Conservation (phyloP, 345 rosid genomes). For the Rhizophora apiculata region DNA sequence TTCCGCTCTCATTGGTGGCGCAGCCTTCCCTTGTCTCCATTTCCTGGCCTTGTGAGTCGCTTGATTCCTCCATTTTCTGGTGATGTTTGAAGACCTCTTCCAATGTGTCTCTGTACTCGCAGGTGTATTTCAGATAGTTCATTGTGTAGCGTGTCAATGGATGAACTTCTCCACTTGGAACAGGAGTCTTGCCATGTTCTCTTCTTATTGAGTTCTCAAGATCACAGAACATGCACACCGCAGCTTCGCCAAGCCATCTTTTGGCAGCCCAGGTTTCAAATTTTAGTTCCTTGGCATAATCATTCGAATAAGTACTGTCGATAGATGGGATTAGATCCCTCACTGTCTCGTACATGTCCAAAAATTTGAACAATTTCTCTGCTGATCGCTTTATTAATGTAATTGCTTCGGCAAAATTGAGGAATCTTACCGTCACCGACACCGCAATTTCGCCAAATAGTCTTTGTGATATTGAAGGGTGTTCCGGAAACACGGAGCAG, state of each 20-base stretch:
- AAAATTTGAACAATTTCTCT: conserved; percentile 26
- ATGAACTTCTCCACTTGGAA: conserved; percentile 27
- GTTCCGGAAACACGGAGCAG: conserved; percentile 1
- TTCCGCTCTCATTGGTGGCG: conserved; percentile 18
- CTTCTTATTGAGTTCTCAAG: conserved; percentile 24
- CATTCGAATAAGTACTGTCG: background rate
- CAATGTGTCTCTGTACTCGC: conserved; percentile 20
- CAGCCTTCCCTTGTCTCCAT: conserved; percentile 8
- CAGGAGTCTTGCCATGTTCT: conserved; percentile 18
- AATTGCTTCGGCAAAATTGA: conserved; percentile 22
- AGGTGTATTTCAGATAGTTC: conserved; percentile 26
- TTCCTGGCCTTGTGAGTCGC: background rate
- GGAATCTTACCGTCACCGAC: conserved; percentile 3
- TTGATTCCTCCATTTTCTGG: background rate
- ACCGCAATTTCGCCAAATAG: conserved; percentile 10
- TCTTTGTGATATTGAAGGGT: conserved; percentile 3
- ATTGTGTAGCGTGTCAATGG: conserved; percentile 30
- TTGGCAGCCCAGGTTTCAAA: conserved; percentile 7
- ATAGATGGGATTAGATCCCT: conserved; percentile 8
- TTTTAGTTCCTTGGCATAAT: background rate
- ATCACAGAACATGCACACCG: conserved; percentile 19
- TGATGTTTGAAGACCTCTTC: conserved; percentile 20
- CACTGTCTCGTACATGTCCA: conserved; percentile 24
- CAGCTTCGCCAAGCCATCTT: conserved; percentile 20
- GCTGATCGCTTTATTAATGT: conserved; percentile 18